Percentiles rank a stretch among this genome's conserved stretches.
Evolutionary conservation across 345 rosid species (phyloP).

Genomic region (Raphanus sativus): DNA sequence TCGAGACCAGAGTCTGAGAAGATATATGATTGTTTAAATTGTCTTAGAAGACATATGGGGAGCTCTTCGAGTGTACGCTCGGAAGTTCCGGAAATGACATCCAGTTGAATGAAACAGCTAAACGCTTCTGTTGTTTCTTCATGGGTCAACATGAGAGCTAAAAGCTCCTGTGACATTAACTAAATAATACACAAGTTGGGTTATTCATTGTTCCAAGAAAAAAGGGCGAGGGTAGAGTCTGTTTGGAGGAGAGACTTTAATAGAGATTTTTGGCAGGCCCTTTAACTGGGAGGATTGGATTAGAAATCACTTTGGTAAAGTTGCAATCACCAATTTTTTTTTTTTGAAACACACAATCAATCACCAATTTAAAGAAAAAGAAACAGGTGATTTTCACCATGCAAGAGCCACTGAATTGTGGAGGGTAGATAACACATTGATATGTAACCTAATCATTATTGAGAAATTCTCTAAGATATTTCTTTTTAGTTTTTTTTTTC

Average conservation of each 20-base stretch:
- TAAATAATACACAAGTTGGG: background rate
- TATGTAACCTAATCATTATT: too few species aligned
- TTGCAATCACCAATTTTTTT: background rate
- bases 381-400: background rate
- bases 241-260: background rate
- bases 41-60: background rate
- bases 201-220: background rate
- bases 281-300: background rate
- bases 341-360: too few species aligned
- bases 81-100: background rate
- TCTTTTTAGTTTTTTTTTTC: too few species aligned
- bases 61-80: background rate
- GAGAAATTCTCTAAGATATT: too few species aligned
- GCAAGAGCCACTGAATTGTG: too few species aligned
- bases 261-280: background rate
- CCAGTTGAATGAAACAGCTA: background rate
- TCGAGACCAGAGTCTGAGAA: constrained; percentile 51
- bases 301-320: background rate
- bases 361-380: background rate
- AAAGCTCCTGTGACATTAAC: background rate
- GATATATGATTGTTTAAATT: constrained; percentile 43
- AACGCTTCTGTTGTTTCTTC: background rate
- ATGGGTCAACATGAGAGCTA: background rate
- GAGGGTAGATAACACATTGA: too few species aligned
- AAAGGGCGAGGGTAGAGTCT: background rate